Conservation (phyloP, 768 basidiomycete species). For the Russula sp. region DNA sequence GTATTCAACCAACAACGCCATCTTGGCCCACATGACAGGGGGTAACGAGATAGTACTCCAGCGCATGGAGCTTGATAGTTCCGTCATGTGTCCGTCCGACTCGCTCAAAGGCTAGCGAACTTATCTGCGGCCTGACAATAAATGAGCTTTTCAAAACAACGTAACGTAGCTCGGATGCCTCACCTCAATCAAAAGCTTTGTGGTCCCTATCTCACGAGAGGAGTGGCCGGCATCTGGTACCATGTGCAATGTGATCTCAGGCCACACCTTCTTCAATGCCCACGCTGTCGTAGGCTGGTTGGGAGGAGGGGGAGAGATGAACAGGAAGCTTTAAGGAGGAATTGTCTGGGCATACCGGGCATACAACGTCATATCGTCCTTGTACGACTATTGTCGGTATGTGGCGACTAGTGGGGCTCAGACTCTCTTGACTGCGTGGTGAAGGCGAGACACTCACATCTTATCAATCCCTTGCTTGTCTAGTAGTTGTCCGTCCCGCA, state of each 20-base stretch:
- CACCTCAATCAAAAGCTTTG: slow-evolving; percentile 67
- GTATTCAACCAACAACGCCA: not conserved
- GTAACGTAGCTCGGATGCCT: slow-evolving; percentile 14
- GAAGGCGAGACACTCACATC: slow-evolving; percentile 45
- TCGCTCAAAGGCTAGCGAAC: slow-evolving; percentile 34
- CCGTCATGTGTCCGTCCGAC: not conserved
- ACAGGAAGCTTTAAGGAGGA: not conserved
- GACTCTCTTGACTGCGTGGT: not conserved
- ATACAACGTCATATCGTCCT: slow-evolving; percentile 86
- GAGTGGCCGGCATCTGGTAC: slow-evolving; percentile 88
- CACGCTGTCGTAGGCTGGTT: slow-evolving; percentile 73
- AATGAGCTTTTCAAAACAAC: not conserved
- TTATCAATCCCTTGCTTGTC: slow-evolving; percentile 81
- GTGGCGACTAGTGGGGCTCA: slow-evolving; percentile 55
- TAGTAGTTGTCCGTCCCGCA: slow-evolving; percentile 83
- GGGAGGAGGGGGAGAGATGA: not conserved
- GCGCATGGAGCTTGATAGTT: not conserved
- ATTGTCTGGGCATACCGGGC: slow-evolving; percentile 50
- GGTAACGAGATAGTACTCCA: not conserved
- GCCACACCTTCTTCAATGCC: slow-evolving; percentile 77
- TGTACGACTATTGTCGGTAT: slow-evolving; percentile 81
- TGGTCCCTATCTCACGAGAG: slow-evolving; percentile 64
- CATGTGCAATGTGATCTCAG: slow-evolving; percentile 67
- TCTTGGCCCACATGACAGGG: not conserved
- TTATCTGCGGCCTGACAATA: slow-evolving; percentile 38